Evolutionary conservation across 2,329 filamentous ascomycete genomes (phyloP).

Genomic region (Nigrospora oryzae): DNA sequence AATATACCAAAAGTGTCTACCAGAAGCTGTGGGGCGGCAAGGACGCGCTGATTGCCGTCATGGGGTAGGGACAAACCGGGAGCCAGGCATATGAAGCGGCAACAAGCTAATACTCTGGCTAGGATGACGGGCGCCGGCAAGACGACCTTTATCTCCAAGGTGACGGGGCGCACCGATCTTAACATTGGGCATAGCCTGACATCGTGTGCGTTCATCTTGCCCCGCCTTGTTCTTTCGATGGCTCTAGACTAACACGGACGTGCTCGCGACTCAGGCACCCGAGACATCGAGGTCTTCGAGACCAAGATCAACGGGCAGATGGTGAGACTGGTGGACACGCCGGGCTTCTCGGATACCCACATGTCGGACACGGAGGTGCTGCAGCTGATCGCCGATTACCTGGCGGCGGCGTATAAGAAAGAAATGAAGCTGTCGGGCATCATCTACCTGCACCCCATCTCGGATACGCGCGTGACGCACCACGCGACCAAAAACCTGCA

Average conservation of each 20-base stretch:
- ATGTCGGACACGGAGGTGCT: constrained; percentile 34
- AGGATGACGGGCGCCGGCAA: constrained; percentile 27
- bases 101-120: neutral
- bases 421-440: constrained; percentile 29
- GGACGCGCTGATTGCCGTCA: constrained; percentile 1
- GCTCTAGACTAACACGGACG: too few relatives aligned
- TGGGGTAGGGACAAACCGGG: neutral
- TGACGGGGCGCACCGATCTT: constrained; percentile 20
- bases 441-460: constrained; percentile 36
- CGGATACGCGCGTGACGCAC: constrained; percentile 28
- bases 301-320: constrained; percentile 16
- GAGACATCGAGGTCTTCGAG: constrained; percentile 18
- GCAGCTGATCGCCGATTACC: constrained; percentile 28
- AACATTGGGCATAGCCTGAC: constrained; percentile 23
- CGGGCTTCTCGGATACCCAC: constrained; percentile 36
- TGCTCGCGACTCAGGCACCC: constrained; percentile 13
- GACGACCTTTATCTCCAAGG: constrained; percentile 26
- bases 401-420: constrained; percentile 20
- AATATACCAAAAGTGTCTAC: neutral
- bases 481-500: constrained; percentile 28
- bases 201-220: constrained; percentile 15
- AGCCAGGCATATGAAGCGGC: too few relatives aligned
- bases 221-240: neutral
- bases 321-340: constrained; percentile 32
- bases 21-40: constrained; percentile 1